A percentile compares a stretch with the other conserved stretches of the same genome.
Conservation (phyloP, 2,329 filamentous ascomycete species). For the Epichloe hybrida region DNA sequence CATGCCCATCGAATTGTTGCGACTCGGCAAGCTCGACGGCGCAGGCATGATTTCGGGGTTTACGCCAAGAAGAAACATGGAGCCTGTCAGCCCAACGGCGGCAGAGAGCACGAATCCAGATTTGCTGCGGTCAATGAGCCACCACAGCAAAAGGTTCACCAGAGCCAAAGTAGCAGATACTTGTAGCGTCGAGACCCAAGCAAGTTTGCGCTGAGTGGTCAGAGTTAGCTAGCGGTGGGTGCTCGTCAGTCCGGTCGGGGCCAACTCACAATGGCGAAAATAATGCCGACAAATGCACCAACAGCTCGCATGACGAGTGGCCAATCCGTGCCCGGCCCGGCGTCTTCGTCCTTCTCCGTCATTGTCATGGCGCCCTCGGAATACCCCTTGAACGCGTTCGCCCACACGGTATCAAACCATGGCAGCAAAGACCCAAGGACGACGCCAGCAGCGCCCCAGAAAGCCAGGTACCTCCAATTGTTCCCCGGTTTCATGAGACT, state of each 20-base stretch:
- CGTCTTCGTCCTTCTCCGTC: slow-evolving; percentile 19
- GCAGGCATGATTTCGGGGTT: slow-evolving; percentile 67
- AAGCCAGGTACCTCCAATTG: slow-evolving; percentile 55
- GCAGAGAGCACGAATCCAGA: slow-evolving; percentile 72
- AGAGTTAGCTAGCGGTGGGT: not conserved
- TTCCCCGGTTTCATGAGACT: slow-evolving; percentile 26
- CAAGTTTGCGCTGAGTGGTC: slow-evolving; percentile 57
- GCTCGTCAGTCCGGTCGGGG: not conserved
- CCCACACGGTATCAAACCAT: slow-evolving; percentile 69
- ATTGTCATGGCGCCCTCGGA: slow-evolving; percentile 15
- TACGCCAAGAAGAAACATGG: slow-evolving; percentile 57
- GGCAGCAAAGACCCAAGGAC: slow-evolving; percentile 67
- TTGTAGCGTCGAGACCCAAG: slow-evolving; percentile 92
- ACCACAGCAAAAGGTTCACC: slow-evolving; percentile 90
- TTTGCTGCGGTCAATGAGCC: slow-evolving; percentile 80
- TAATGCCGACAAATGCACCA: slow-evolving; percentile 47
- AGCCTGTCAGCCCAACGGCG: slow-evolving; percentile 59
- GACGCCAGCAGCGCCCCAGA: slow-evolving; percentile 75
- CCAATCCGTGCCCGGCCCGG: slow-evolving; percentile 52
- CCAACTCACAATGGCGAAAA: slow-evolving; percentile 60
- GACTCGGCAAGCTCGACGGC: slow-evolving; percentile 34
- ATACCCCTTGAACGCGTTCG: slow-evolving; percentile 32
- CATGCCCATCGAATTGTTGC: not conserved
- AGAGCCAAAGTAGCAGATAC: slow-evolving; percentile 79
- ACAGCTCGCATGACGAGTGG: slow-evolving; percentile 46